Percentiles rank a stretch among this genome's conserved stretches.
phyloP scores from a whole-genome alignment of 2,329 filamentous ascomycete genomes.

The Passalora sequoiae region DNA sequence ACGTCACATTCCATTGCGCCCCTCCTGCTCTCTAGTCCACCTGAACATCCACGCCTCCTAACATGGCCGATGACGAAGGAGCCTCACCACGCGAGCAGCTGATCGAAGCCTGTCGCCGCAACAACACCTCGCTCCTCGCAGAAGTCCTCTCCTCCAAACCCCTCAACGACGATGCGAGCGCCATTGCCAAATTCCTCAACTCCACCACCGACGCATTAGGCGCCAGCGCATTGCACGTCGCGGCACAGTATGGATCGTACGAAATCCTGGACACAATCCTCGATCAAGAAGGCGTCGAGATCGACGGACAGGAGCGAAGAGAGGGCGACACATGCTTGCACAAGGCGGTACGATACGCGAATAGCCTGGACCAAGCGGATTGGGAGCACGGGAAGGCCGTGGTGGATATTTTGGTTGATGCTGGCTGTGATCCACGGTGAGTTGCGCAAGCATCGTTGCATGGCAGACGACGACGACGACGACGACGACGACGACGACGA shows the following conservation, averaged over 20 bases:
- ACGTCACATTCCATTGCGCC: too few relatives aligned
- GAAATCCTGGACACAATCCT: constrained; percentile 77
- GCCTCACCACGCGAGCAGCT: constrained; percentile 79
- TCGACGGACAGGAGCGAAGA: constrained; percentile 66
- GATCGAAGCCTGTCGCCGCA: constrained; percentile 86
- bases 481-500: too few relatives aligned
- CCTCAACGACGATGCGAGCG: constrained; percentile 48
- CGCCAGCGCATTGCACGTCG: constrained; percentile 84
- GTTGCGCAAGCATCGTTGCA: too few relatives aligned
- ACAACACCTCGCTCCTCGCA: constrained; percentile 80
- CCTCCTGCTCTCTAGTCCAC: too few relatives aligned
- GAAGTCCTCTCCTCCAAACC: constrained; percentile 58
- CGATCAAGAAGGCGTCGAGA: constrained; percentile 79
- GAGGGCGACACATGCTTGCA: constrained; percentile 77
- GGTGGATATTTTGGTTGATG: constrained; percentile 76
- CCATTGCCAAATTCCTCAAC: constrained; percentile 77
- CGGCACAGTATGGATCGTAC: constrained; percentile 79
- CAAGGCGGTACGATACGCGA: constrained; percentile 71
- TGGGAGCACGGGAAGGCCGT: constrained; percentile 61
- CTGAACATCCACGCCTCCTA: neutral
- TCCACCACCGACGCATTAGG: constrained; percentile 78
- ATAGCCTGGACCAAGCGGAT: constrained; percentile 59
- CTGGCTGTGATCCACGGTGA: constrained; percentile 59
- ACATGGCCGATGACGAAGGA: constrained; percentile 54
- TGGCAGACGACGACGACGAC: too few relatives aligned